These are phyloP conservation scores for Immersiporthe knoxdaviesiana DNA, from an alignment of 2,329 filamentous ascomycete species.

Conservation along the genomic window DNA sequence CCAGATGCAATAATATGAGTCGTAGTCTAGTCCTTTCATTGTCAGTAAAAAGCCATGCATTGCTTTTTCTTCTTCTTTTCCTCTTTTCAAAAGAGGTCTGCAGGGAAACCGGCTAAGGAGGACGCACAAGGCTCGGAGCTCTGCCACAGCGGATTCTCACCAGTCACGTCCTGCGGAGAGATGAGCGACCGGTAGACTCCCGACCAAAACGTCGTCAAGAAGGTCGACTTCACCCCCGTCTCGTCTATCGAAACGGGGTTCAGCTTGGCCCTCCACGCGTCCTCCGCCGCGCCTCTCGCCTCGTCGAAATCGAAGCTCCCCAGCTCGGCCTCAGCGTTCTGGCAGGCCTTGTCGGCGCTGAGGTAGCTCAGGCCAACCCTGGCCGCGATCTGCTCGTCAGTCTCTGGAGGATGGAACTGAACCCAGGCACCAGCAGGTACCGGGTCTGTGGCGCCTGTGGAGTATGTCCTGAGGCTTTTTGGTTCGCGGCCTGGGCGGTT, in stretches of 20 bases:
- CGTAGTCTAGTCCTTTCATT: slow-evolving; percentile 50
- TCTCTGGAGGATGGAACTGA: slow-evolving; percentile 28
- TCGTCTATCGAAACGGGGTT: slow-evolving; percentile 49
- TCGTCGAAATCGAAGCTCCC: slow-evolving; percentile 65
- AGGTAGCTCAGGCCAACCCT: slow-evolving; percentile 27
- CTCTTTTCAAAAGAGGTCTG: neutral
- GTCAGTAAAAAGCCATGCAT: neutral
- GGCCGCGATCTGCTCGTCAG: slow-evolving; percentile 24
- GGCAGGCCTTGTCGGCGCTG: slow-evolving; percentile 21
- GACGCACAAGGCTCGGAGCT: slow-evolving; percentile 58
- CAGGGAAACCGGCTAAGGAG: neutral
- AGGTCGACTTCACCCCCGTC: slow-evolving; percentile 23
- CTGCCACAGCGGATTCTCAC: slow-evolving; percentile 68
- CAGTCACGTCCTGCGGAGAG: slow-evolving; percentile 75
- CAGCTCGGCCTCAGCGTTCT: slow-evolving; percentile 43
- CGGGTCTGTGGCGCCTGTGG: slow-evolving; percentile 28
- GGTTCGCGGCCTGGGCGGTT: slow-evolving; percentile 48
- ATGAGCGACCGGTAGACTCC: slow-evolving; percentile 71
- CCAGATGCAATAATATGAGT: slow-evolving; percentile 76
- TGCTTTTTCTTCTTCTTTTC: neutral
- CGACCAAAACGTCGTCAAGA: slow-evolving; percentile 42
- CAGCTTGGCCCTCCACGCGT: slow-evolving; percentile 67
- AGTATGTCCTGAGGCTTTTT: slow-evolving; percentile 35
- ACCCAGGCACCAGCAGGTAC: slow-evolving; percentile 31
- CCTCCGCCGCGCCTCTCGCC: slow-evolving; percentile 57